Conservation (phyloP, 179 eudicot species). For the Spinacia oleracea region DNA sequence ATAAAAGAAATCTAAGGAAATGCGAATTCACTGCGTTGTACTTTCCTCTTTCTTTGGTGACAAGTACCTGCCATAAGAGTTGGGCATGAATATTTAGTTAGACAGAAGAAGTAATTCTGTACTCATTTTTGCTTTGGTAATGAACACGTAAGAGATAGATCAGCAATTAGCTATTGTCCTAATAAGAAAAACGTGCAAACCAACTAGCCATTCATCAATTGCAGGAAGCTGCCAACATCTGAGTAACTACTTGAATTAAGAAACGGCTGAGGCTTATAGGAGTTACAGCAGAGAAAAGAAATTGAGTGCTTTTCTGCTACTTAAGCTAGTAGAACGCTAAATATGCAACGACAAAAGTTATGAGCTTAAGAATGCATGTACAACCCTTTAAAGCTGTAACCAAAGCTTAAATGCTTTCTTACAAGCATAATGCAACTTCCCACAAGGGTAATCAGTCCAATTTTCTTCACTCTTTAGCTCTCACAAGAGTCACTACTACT, state of each 20-base stretch:
- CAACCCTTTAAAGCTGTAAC: background rate
- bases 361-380: background rate
- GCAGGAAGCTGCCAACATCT: too few relatives aligned
- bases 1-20: background rate
- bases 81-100: background rate
- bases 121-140: background rate
- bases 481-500: too few relatives aligned
- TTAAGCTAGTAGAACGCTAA: background rate
- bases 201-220: background rate
- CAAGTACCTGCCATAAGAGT: constrained; percentile 30
- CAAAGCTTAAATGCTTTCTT: background rate
- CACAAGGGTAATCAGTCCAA: background rate
- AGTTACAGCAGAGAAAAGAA: background rate
- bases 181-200: background rate
- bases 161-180: background rate
- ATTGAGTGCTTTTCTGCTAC: background rate
- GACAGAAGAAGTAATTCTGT: background rate
- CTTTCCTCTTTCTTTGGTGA: constrained; percentile 28
- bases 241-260: background rate
- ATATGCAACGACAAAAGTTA: background rate
- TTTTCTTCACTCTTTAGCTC: too few relatives aligned
- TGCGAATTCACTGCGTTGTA: constrained; percentile 8
- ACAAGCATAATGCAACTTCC: background rate
- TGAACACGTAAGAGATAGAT: background rate
- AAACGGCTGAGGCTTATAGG: background rate